phyloP scores from a whole-genome alignment of 2,329 filamentous ascomycete species.

The Orbilia brochopaga region DNA sequence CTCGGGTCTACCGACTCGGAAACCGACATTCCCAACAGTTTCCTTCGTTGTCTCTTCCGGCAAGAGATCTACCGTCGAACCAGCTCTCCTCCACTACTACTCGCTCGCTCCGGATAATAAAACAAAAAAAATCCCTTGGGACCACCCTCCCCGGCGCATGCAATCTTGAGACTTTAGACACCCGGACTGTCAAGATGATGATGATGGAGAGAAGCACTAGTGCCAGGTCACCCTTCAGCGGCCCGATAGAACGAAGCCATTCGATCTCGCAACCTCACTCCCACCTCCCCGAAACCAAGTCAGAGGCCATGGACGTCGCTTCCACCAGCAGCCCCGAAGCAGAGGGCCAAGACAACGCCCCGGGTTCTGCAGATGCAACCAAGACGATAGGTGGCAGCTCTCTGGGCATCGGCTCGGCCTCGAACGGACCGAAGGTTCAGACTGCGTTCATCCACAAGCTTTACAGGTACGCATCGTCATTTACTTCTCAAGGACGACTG shows the following conservation, averaged over 20 bases:
- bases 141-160: background rate
- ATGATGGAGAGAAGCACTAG: conserved; percentile 51
- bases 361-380: conserved; percentile 56
- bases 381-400: conserved; percentile 62
- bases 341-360: conserved; percentile 21
- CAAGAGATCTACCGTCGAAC: background rate
- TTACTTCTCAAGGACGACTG: background rate
- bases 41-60: conserved; percentile 1
- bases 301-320: conserved; percentile 41
- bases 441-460: conserved; percentile 99
- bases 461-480: conserved; percentile 75
- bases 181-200: conserved; percentile 48
- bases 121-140: conserved; percentile 12
- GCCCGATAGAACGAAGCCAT: conserved; percentile 41
- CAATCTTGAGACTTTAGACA: background rate
- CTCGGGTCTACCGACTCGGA: conserved; percentile 5
- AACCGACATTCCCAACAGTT: background rate
- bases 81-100: background rate
- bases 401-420: conserved; percentile 33
- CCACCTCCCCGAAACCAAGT: conserved; percentile 32
- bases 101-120: too few relatives aligned
- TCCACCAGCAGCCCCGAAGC: conserved; percentile 33
- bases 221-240: conserved; percentile 49
- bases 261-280: conserved; percentile 42
- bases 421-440: conserved; percentile 83